Conservation (phyloP, 2,329 filamentous ascomycete species). For the Trichoderma cornu-damae region DNA sequence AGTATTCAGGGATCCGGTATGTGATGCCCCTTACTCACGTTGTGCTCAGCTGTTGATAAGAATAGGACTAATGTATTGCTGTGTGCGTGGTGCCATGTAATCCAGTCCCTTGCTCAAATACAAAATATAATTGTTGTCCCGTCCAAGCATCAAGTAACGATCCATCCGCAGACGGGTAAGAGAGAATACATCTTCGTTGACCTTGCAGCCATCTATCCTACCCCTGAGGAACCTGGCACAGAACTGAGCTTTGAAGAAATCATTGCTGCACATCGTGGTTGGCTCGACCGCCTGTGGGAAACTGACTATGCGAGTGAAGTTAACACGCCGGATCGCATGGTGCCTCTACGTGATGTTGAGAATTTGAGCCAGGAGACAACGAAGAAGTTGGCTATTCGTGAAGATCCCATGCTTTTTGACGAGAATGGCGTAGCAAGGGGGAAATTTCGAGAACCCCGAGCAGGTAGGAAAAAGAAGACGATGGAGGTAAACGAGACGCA, state of each 20-base stretch:
- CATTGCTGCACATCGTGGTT: conserved; percentile 70
- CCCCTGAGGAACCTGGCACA: conserved; percentile 60
- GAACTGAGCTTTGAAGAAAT: conserved; percentile 92
- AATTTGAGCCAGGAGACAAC: conserved; percentile 30
- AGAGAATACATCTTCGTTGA: conserved; percentile 84
- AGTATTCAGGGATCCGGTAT: conserved; percentile 93
- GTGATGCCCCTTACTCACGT: conserved; percentile 33
- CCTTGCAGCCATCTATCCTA: conserved; percentile 78
- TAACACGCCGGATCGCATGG: conserved; percentile 27
- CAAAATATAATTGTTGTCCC: conserved; percentile 64
- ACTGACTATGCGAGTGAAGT: conserved; percentile 37
- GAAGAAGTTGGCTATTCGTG: conserved; percentile 41
- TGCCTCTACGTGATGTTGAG: conserved; percentile 30
- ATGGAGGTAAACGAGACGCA: conserved; percentile 89
- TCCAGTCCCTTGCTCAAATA: conserved; percentile 57
- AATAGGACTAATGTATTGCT: conserved; percentile 85
- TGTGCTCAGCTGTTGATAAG: conserved; percentile 72
- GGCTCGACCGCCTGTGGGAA: conserved; percentile 56
- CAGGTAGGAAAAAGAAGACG: conserved; percentile 65
- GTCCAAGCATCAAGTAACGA: conserved; percentile 68
- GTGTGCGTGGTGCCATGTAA: conserved; percentile 40
- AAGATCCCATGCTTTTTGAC: conserved; percentile 46
- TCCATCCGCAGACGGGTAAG: conserved; percentile 78
- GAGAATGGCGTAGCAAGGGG: conserved; percentile 54
- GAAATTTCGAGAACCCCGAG: conserved; percentile 41